Base-by-base conservation (phyloP, 108 stramenopile species). In the Licmophora abbreviata region DNA sequence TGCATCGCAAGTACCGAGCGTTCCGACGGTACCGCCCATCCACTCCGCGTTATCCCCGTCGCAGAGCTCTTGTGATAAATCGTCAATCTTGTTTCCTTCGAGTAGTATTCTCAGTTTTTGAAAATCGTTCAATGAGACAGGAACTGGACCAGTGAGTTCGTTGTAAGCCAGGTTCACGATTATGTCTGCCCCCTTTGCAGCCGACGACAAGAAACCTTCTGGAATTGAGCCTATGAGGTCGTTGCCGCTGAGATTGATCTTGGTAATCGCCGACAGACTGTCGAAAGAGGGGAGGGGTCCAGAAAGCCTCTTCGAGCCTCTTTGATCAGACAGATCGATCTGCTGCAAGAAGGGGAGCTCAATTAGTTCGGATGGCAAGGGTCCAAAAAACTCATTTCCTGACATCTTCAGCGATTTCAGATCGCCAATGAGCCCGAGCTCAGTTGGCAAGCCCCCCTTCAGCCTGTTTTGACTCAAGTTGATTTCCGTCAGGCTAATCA, bases 31-130 rank as follows among this genome's bases (percentile, higher is more conserved):
- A 10, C 73, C 75, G 53, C 64, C 51, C 46, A 65, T 69, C 66
- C 78, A 86, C 33, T 53, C 65, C 12, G 65, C 54, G 42, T 67
- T 51, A 43, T 18, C 17, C 33, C 5, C 36, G 24, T 17, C 26
- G 18, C 84, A 86, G 24, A 81, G 29, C 1, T 22, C 58, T 25
- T 58, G 54, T 26, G 80, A 75, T 3, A 86, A 56, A 6, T 31
- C 65, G 11, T 71, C 59, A 10, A 86, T 71, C 66, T 47, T 63
- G 41, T 86, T 86, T 1, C 60, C 77, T 27, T 70, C 59, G 11
- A 81, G 64, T 34, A 59, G 48, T 12, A 71, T 6, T 40, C 51
- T 49, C 2, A 82, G 56, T 11, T 57, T 2, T 4, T 56, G n/a
- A 22, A 56, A 12, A 31, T 18, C 11, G 12, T 24, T 24, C 28